Evolutionary conservation across 768 basidiomycete genomes (phyloP), one percentile per base, ranked within the genome.

Genomic region (Hypholoma fasciculare): DNA sequence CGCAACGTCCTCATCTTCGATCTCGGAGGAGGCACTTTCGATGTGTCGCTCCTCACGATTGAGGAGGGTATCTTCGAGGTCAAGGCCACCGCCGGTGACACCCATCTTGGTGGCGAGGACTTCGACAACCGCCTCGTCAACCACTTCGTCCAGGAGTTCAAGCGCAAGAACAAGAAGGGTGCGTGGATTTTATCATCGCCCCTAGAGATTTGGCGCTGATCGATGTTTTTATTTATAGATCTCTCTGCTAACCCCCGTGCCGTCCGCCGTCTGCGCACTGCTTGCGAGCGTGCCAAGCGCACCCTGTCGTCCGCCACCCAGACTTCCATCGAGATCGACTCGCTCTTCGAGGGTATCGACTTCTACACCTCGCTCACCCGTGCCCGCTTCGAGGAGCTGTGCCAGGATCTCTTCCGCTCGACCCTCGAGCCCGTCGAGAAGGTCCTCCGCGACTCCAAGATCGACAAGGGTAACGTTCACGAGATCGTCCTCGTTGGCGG

Each of bases 91-190:
- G 95, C 95, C 67, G 97, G 97, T 81, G 96, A 98, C 76, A 99
- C 97, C 65, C 97, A 98, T 78, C 82, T 98, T 74, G 97, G 96
- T 81, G 97, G 97, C 80, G 97, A 99, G 80, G 97, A 98, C 76
- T 99, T 99, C 71, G 97, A 99, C 79, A 99, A 99, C 79, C 86
- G 93, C 72, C 88, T 99, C 64, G 78, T 98, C 62, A 94, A 99
- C 53, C 92, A 96, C 85, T 98, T 99, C 91, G 96, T 96, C 86
- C 91, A 90, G 74, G 97, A 99, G 81, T 99, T 99, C 88, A 93
- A 96, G 86, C 84, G 85, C 68, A 98, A 98, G 84, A 87, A 89
- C 70, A 96, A 98, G 81, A 54, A 47, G 43, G 44, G 44, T 44
- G 37, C 14, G 43, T 46, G 12, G 17, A 42, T 40, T 11, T 42